Conservation (phyloP, 495 filamentous ascomycete species). For the Terfezia claveryi region DNA sequence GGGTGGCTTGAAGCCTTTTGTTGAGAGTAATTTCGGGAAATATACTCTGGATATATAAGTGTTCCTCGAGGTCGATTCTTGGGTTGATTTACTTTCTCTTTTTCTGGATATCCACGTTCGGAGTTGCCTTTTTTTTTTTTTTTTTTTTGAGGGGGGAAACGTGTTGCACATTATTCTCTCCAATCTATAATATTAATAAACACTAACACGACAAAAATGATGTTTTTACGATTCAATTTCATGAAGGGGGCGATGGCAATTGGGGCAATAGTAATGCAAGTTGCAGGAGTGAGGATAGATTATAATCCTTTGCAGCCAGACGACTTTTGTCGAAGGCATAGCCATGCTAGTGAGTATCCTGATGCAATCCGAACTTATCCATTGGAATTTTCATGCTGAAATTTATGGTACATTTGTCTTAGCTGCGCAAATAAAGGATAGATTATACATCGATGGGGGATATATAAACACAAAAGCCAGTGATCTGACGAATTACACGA, state of each 20-base stretch:
- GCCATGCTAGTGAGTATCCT: not conserved
- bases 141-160: no score
- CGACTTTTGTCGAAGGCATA: not conserved
- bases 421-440: constrained; percentile 27
- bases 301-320: not conserved
- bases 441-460: constrained; percentile 34
- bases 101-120: no score
- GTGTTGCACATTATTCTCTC: no score
- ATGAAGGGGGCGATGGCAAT: not conserved
- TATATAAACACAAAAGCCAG: constrained; percentile 27
- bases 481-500: constrained; percentile 28
- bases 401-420: not conserved
- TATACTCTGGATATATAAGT: no score
- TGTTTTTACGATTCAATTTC: not conserved
- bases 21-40: no score
- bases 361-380: not conserved
- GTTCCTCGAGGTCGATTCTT: no score
- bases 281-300: not conserved
- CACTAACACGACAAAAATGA: no score
- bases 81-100: no score
- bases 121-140: no score
- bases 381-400: not conserved
- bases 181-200: no score
- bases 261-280: not conserved
- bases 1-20: no score